Percentiles rank a stretch among this genome's conserved stretches.
These are phyloP conservation scores for Ophiostoma himal-ulmi DNA, from an alignment of 2,329 filamentous ascomycete species.

Conservation along the genomic window DNA sequence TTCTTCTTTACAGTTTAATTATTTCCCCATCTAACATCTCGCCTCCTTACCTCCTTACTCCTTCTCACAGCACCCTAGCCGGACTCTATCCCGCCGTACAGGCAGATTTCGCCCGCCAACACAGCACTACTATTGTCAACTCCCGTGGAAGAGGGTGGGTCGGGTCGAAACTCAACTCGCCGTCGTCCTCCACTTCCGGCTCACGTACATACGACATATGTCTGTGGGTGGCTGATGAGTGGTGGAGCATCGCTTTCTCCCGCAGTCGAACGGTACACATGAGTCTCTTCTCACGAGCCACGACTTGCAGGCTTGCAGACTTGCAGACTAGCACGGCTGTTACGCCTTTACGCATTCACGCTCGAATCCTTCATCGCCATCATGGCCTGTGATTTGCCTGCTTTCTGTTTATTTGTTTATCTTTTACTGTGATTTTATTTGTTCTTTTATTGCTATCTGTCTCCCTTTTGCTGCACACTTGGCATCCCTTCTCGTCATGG, in stretches of 20 bases:
- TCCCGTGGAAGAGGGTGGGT: conserved; percentile 14
- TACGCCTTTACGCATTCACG: not conserved
- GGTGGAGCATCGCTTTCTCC: conserved; percentile 9
- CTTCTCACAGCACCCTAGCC: not conserved
- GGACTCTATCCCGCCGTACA: conserved; percentile 2
- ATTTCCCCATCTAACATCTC: conserved; percentile 3
- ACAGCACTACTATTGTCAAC: not conserved
- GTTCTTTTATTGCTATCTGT: not conserved
- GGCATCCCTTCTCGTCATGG: not conserved
- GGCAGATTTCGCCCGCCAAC: not conserved
- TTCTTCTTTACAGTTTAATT: not conserved
- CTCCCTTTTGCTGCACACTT: not conserved
- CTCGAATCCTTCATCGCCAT: not conserved
- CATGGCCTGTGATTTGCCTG: conserved; percentile 2
- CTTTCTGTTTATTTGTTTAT: not conserved
- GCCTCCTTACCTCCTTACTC: not conserved
- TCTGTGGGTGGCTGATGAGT: conserved; percentile 9
- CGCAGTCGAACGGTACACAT: conserved; percentile 13
- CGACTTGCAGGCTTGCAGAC: not conserved
- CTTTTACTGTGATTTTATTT: conserved; percentile 6
- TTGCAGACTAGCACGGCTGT: not conserved
- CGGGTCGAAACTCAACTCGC: conserved; percentile 18
- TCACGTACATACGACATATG: conserved; percentile 10
- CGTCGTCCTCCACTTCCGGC: conserved; percentile 16
- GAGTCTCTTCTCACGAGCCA: conserved; percentile 2